These are phyloP conservation scores for Erodium maritimum DNA, from an alignment of 345 rosid genomes.

Conservation along the genomic window DNA sequence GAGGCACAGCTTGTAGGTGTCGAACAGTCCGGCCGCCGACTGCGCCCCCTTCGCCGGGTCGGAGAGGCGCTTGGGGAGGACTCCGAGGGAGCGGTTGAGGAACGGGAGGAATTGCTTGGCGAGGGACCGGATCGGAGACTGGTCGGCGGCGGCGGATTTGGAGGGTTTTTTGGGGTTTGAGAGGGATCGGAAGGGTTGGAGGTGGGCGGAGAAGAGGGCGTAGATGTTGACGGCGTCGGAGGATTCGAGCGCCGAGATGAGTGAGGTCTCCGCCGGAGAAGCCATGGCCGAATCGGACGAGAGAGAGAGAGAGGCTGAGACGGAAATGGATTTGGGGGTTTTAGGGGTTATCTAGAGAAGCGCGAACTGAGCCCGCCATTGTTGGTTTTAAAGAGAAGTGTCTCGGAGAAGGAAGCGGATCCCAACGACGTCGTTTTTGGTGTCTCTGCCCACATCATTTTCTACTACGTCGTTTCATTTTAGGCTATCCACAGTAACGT, in stretches of 20 bases:
- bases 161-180: constrained; percentile 4
- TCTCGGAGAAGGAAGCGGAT: not conserved
- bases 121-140: constrained; percentile 36
- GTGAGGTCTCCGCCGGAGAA: constrained; percentile 27
- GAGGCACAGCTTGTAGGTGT: constrained; percentile 48
- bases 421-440: too few relatives aligned
- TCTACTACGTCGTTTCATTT: too few relatives aligned
- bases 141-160: constrained; percentile 16
- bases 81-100: constrained; percentile 53
- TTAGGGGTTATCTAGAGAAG: not conserved
- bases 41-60: constrained; percentile 9
- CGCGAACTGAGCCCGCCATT: not conserved
- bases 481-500: too few relatives aligned
- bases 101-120: constrained; percentile 66
- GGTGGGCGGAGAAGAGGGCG: constrained; percentile 45
- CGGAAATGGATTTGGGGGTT: not conserved
- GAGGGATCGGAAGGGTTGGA: constrained; percentile 36
- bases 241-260: constrained; percentile 18
- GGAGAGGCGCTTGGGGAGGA: constrained; percentile 68
- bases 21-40: constrained; percentile 24
- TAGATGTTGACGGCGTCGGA: constrained; percentile 31
- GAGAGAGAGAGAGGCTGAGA: not conserved
- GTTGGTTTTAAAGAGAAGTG: not conserved
- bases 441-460: too few relatives aligned
- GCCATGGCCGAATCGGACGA: constrained; percentile 26